phyloP scores from a whole-genome alignment of 768 basidiomycete species.

The Favolaschia claudopus region DNA sequence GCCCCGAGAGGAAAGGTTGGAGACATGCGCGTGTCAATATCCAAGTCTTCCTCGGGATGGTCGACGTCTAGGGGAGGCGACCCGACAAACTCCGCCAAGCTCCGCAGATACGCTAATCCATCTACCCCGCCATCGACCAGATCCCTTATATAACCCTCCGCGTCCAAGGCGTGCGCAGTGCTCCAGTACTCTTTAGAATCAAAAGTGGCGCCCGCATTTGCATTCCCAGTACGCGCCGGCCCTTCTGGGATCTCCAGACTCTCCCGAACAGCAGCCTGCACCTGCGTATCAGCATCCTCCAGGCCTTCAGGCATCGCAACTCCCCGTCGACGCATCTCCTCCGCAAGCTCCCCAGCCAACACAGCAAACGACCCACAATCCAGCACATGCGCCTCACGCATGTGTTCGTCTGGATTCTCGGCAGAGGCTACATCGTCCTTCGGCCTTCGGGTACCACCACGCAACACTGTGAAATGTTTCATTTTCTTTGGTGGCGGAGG shows the following conservation, averaged over 20 bases:
- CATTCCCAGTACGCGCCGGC: conserved; percentile 14
- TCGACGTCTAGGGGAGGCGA: conserved; percentile 29
- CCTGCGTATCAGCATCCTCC: conserved; percentile 16
- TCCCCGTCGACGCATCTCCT: conserved; percentile 49
- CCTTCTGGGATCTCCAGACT: conserved; percentile 19
- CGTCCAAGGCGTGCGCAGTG: conserved; percentile 54
- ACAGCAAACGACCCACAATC: conserved; percentile 72
- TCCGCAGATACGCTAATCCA: conserved; percentile 78
- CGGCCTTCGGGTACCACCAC: conserved; percentile 54
- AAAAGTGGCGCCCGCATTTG: conserved; percentile 22
- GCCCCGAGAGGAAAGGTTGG: conserved; percentile 38
- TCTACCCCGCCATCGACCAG: conserved; percentile 84
- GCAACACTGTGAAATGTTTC: conserved; percentile 68
- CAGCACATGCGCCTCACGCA: conserved; percentile 58
- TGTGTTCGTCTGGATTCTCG: conserved; percentile 52
- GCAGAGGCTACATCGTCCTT: neutral
- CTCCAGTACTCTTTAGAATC: conserved; percentile 54
- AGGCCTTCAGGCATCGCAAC: conserved; percentile 20
- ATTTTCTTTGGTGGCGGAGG: conserved; percentile 37
- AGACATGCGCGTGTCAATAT: conserved; percentile 21
- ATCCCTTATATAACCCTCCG: conserved; percentile 72
- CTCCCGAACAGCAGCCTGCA: conserved; percentile 5
- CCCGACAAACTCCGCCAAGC: conserved; percentile 75
- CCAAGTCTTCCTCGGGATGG: conserved; percentile 7
- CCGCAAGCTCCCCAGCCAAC: conserved; percentile 55